phyloP scores from a whole-genome alignment of 257 asterid genomes.

The Perilla frutescens region DNA sequence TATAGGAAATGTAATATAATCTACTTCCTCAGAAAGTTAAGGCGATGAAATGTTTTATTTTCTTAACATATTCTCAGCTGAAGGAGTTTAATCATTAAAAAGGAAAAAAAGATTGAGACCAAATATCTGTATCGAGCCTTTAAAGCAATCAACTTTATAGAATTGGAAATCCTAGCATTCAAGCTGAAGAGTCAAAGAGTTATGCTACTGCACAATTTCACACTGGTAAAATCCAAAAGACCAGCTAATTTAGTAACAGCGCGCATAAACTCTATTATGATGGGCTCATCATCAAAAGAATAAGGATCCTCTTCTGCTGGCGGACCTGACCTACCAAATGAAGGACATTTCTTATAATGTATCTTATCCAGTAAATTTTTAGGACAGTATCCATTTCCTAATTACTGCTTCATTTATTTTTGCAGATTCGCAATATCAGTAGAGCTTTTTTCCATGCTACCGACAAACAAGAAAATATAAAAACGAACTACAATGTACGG shows the following conservation, averaged over 20 bases:
- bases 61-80: neutral
- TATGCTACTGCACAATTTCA: neutral
- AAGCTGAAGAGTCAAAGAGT: constrained; percentile 16
- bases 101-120: neutral
- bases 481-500: constrained; percentile 20
- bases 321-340: neutral
- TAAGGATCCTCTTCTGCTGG: neutral
- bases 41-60: neutral
- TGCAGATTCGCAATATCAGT: no score
- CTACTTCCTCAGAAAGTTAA: neutral
- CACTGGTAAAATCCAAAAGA: constrained; percentile 7
- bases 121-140: no score
- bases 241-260: neutral
- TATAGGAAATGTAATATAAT: no score
- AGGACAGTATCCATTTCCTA: no score
- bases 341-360: neutral
- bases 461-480: constrained; percentile 9
- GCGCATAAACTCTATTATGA: neutral
- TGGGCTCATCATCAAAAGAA: neutral
- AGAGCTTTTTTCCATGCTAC: neutral
- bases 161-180: no score
- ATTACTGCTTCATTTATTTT: no score
- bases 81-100: neutral
- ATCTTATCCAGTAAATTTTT: neutral
- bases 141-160: no score